Base-by-base conservation (phyloP, 176 grass and related monocot species). In the sorghum (Sorghum bicolor) region DNA sequence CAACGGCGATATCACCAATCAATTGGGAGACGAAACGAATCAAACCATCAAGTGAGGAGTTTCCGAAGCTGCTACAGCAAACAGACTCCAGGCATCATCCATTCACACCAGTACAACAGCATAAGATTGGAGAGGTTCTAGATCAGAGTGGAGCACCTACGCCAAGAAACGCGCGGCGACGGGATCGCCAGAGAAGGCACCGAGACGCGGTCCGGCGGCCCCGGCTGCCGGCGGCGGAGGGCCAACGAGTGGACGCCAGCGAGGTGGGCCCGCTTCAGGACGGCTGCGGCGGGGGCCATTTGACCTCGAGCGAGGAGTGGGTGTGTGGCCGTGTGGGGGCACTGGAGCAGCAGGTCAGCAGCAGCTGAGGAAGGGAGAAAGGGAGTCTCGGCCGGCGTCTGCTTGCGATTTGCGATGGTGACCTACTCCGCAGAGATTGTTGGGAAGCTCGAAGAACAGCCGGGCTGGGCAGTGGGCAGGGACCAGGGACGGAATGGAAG, bases 91-190 rank as follows among this genome's bases (percentile, higher is more conserved):
- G n/a, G 9, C 11, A 24, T 13, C 45, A 33, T 36, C 14, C 1
- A 34, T 72, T 37, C 12, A 16, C 4, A 70, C 2, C 3, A 24
- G n/a, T 15, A 71, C 37, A 40, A 8, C 38, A 57, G 10, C 58
- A 28, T 13, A 28, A 58, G 31, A 2, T 30, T 2, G 33, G 14
- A 25, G 19, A n/a, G 19, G 8, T 69, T 34, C 19, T 37, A 38
- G 78, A 69, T 80, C 78, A 80, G 64, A 80, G 28, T 14, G 3
- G 73, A 58, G 83, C 73, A 82, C 88, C 5, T 86, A 90, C 84
- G 67, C 79, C 79, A 78, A 6, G 79, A 86, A 73, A 90, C 74
- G 60, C 43, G 73, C 5, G 36, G 74, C 44, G n/a, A 79, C 74
- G 74, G 73, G 74, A 17, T 57, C 37, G 37, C 45, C 34, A 0